Base-by-base conservation (phyloP, 2,329 filamentous ascomycete species). In the Pseudogymnoascus sp. region DNA sequence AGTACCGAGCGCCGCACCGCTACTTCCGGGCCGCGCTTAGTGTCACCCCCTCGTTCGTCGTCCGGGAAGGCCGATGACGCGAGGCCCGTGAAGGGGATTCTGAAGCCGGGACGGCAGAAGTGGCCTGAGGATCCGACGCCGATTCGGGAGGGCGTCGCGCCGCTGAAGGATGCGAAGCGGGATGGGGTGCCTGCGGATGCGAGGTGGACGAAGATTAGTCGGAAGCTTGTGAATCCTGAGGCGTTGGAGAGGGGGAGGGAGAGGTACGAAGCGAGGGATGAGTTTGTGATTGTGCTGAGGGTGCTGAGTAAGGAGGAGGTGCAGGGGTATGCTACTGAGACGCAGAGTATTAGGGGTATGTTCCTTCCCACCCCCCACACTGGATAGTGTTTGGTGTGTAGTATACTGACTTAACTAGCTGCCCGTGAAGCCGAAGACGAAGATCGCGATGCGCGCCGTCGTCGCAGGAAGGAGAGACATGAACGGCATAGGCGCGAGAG, bases 201-300 rank as follows among this genome's bases (percentile, higher is more conserved):
- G 35, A 84, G 91, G 61, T 97, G 92, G 92, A 97, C 92, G 55
- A 96, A 94, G 77, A 92, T 97, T 71, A 90, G 88, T 72, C 86
- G 92, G 62, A 86, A 88, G 67, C 82, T 96, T 61, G 92, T 97
- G 69, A 97, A 95, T 68, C 92, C 92, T 0, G 89, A 93, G 68
- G 92, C 92, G 0, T 77, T 97, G 55, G 88, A 90, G 63, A 82
- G 89, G 64, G 89, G 89, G n/a, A 89, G 94, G 69, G 92, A 97
- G 76, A 82, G 93, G 31, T 97, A 89, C 67, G 93, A 97, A 74
- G 89, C 95, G 69, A 84, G 92, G n/a, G 84, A 92, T 64, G 92
- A 96, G 70, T 95, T 92, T 73, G 92, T 97, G 63, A 96, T 97
- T 73, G 92, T 97, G 2, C 79, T 97, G 62, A 82, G 92, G 62